Evolutionary conservation across 495 filamentous ascomycete genomes (phyloP).

Genomic region (Aspergillus bertholletiae): DNA sequence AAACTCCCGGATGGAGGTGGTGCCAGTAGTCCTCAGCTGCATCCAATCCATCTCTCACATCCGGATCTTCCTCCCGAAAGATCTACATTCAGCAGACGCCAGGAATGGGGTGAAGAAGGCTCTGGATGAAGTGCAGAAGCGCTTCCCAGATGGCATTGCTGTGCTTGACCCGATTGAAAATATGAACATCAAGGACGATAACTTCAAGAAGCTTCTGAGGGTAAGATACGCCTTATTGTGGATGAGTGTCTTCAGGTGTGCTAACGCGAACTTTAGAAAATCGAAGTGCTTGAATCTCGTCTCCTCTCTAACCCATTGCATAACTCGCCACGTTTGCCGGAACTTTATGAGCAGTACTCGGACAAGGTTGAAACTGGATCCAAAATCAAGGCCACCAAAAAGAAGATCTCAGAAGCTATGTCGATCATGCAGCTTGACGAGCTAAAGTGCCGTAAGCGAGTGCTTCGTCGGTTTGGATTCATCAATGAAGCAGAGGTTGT

Average conservation of each 20-base stretch:
- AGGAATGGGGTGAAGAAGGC: conserved; percentile 62
- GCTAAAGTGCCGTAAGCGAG: conserved; percentile 90
- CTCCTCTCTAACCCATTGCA: conserved; percentile 86
- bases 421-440: conserved; percentile 91
- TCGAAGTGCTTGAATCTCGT: conserved; percentile 91
- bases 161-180: conserved; percentile 89
- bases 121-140: conserved; percentile 69
- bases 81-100: conserved; percentile 58
- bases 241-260: neutral
- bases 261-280: conserved; percentile 57
- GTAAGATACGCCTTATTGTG: conserved; percentile 33
- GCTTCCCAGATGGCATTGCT: conserved; percentile 91
- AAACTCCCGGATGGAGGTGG: conserved; percentile 71
- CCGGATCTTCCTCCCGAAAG: conserved; percentile 73
- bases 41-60: conserved; percentile 74
- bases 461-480: conserved; percentile 92
- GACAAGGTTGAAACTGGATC: conserved; percentile 70
- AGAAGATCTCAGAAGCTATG: conserved; percentile 76
- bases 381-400: conserved; percentile 83
- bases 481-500: conserved; percentile 94
- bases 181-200: conserved; percentile 87
- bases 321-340: conserved; percentile 75
- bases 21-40: conserved; percentile 82
- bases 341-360: conserved; percentile 79
- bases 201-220: conserved; percentile 86